These are phyloP conservation scores for Penicillium fimorum DNA, from an alignment of 495 filamentous ascomycete genomes.

Conservation along the genomic window DNA sequence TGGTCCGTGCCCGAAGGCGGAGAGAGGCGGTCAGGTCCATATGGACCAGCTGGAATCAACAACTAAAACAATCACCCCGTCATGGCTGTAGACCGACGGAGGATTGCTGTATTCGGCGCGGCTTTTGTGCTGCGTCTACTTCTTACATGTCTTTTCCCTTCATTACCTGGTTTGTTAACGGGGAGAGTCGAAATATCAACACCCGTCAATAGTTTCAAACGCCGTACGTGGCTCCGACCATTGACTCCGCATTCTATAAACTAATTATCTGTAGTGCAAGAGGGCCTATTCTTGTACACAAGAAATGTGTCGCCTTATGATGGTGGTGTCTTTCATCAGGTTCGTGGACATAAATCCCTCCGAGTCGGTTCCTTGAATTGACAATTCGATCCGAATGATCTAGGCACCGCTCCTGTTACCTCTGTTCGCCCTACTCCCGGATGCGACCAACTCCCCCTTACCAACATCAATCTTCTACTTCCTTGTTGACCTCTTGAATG, in stretches of 20 bases:
- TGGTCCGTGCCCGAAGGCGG: conserved; percentile 41
- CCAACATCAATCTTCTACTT: conserved; percentile 80
- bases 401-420: conserved; percentile 87
- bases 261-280: conserved; percentile 66
- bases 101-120: conserved; percentile 68
- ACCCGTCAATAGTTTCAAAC: conserved; percentile 95
- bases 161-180: conserved; percentile 79
- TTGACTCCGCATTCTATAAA: neutral
- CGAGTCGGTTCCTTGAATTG: conserved; percentile 11
- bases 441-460: conserved; percentile 59
- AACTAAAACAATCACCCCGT: conserved; percentile 9
- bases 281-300: conserved; percentile 92
- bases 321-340: conserved; percentile 95
- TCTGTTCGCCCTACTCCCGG: conserved; percentile 82
- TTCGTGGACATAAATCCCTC: conserved; percentile 26
- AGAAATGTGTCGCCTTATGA: conserved; percentile 97
- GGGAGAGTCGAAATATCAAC: conserved; percentile 95
- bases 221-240: conserved; percentile 57
- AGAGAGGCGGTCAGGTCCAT: conserved; percentile 31
- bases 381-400: conserved; percentile 9
- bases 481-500: conserved; percentile 76
- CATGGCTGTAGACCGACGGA: conserved; percentile 71
- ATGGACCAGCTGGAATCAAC: conserved; percentile 28
- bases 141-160: conserved; percentile 77
- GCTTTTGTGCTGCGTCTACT: conserved; percentile 79